A percentile compares a stretch with the other conserved stretches of the same genome.
Evolutionary conservation across 2,329 filamentous ascomycete species (phyloP).

Genomic region (Dothideomycetes sp.): DNA sequence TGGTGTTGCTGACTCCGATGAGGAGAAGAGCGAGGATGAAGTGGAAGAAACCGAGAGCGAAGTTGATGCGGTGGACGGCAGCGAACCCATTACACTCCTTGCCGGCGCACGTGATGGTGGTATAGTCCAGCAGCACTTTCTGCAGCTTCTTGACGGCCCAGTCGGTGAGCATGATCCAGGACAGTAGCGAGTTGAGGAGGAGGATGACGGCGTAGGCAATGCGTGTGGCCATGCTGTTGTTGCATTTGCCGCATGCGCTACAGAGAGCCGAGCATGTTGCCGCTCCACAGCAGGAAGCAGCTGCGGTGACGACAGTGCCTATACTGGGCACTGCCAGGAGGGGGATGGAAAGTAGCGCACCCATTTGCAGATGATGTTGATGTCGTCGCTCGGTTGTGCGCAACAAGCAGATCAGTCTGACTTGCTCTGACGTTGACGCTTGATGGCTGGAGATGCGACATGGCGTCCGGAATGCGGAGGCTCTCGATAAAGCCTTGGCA

Average conservation of each 20-base stretch:
- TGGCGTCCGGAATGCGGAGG: not conserved
- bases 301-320: slow-evolving; percentile 69
- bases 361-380: slow-evolving; percentile 69
- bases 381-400: not conserved
- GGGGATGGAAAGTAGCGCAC: slow-evolving; percentile 80
- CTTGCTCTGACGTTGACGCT: too few species aligned
- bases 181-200: slow-evolving; percentile 89
- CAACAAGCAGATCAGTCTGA: slow-evolving; percentile 1
- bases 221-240: slow-evolving; percentile 93
- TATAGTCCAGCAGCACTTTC: slow-evolving; percentile 85
- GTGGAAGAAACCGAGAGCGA: slow-evolving; percentile 90
- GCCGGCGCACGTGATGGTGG: slow-evolving; percentile 85
- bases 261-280: slow-evolving; percentile 94
- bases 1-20: slow-evolving; percentile 76
- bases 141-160: slow-evolving; percentile 97
- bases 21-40: slow-evolving; percentile 74
- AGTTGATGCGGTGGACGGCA: slow-evolving; percentile 95
- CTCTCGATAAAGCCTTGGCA: too few species aligned
- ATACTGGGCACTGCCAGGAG: slow-evolving; percentile 79
- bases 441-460: not conserved
- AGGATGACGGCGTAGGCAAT: slow-evolving; percentile 79
- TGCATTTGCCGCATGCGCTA: slow-evolving; percentile 91
- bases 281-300: slow-evolving; percentile 87
- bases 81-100: slow-evolving; percentile 92
- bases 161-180: slow-evolving; percentile 98